Evolutionary conservation across 108 stramenopile species (phyloP).

Genomic region (Chaetoceros tenuissimus): DNA sequence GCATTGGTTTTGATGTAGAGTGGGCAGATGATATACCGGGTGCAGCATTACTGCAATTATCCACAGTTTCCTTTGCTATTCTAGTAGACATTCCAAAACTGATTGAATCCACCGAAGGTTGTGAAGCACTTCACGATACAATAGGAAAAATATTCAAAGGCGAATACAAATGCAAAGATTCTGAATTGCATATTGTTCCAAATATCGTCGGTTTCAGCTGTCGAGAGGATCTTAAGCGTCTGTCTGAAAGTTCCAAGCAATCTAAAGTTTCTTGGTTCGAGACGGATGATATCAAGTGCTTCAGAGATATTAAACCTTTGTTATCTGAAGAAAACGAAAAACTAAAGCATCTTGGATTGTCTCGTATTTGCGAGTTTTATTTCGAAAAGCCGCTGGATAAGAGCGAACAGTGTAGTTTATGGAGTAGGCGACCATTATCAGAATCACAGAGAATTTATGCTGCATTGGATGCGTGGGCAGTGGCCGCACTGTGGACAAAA

Average conservation of each 20-base stretch:
- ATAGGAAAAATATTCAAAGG: slow-evolving; percentile 48
- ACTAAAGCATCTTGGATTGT: slow-evolving; percentile 34
- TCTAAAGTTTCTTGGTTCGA: too few relatives aligned
- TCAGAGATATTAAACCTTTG: slow-evolving; percentile 32
- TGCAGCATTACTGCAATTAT: slow-evolving; percentile 50
- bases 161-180: slow-evolving; percentile 21
- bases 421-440: slow-evolving; percentile 50
- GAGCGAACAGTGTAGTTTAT: slow-evolving; percentile 62
- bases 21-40: slow-evolving; percentile 49
- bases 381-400: slow-evolving; percentile 69
- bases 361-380: slow-evolving; percentile 43
- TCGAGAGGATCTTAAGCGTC: slow-evolving; percentile 53
- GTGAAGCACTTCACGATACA: slow-evolving; percentile 35
- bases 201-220: slow-evolving; percentile 67
- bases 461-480: slow-evolving; percentile 69
- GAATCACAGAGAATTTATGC: slow-evolving; percentile 56
- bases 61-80: slow-evolving; percentile 28
- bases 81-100: slow-evolving; percentile 65
- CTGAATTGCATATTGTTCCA: too few relatives aligned
- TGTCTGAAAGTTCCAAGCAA: slow-evolving; percentile 43
- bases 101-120: slow-evolving; percentile 37
- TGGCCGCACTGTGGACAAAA: too few relatives aligned
- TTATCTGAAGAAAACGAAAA: slow-evolving; percentile 30
- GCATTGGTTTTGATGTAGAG: slow-evolving; percentile 64
- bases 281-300: too few relatives aligned